Evolutionary conservation across 805 yeast species (phyloP).

Genomic region (Candida adriatica): DNA sequence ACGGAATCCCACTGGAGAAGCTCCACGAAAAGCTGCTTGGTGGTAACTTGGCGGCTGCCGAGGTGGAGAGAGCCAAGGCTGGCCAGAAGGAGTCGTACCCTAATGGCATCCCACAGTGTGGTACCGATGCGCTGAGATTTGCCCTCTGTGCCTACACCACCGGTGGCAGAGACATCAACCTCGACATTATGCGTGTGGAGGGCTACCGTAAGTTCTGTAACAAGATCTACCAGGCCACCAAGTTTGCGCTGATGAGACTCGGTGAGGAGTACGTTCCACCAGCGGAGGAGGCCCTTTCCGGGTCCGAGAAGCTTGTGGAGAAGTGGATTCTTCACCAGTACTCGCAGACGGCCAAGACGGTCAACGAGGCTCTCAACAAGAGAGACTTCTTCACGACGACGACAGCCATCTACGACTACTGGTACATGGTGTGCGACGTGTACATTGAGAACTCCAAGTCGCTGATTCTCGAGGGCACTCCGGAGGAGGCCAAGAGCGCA

Average conservation of each 20-base stretch:
- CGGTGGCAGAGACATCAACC: constrained; percentile 97
- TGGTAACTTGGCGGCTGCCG: constrained; percentile 89
- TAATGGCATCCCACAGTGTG: constrained; percentile 97
- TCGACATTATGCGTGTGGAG: constrained; percentile 93
- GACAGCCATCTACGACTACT: constrained; percentile 81
- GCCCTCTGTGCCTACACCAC: constrained; percentile 98
- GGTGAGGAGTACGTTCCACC: constrained; percentile 88
- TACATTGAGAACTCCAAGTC: constrained; percentile 96
- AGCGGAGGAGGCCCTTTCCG: constrained; percentile 51
- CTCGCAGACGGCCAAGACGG: constrained; percentile 57
- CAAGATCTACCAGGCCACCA: constrained; percentile 98
- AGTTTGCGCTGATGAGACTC: constrained; percentile 87
- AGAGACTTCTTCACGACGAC: constrained; percentile 91
- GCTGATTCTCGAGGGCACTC: constrained; percentile 86
- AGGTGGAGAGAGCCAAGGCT: constrained; percentile 74
- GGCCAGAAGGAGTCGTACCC: constrained; percentile 93
- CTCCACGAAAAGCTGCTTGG: constrained; percentile 67
- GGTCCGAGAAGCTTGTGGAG: constrained; percentile 87
- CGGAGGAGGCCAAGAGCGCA: constrained; percentile 79
- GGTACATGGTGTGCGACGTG: constrained; percentile 95
- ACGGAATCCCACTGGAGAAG: constrained; percentile 74
- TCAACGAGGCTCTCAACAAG: constrained; percentile 62
- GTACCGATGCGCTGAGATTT: constrained; percentile 97
- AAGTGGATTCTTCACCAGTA: constrained; percentile 93
- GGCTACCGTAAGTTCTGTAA: constrained; percentile 99